Evolutionary conservation across 2,329 filamentous ascomycete genomes (phyloP).

Genomic region (Ampelomyces quisqualis): DNA sequence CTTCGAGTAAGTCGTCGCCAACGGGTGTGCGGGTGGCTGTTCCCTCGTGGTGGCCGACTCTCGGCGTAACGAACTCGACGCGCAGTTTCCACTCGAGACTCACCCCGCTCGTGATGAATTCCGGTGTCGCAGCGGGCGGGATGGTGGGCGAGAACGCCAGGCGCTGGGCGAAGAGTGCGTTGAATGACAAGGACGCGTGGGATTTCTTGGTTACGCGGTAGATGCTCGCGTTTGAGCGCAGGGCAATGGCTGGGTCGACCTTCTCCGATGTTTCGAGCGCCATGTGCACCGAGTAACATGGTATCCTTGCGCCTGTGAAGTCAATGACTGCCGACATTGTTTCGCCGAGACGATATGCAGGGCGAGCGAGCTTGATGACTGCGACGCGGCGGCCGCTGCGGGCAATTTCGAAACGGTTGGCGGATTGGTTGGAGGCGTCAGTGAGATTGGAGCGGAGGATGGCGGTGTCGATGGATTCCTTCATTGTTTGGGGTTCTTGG

Average conservation of each 20-base stretch:
- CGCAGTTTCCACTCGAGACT: conserved; percentile 84
- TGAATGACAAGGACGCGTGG: conserved; percentile 76
- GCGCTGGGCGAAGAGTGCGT: conserved; percentile 75
- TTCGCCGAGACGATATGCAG: conserved; percentile 87
- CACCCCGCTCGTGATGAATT: conserved; percentile 87
- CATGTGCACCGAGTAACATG: conserved; percentile 81
- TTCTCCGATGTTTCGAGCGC: conserved; percentile 85
- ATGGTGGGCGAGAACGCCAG: conserved; percentile 82
- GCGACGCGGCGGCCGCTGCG: conserved; percentile 89
- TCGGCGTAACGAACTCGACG: conserved; percentile 88
- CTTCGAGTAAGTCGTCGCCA: conserved; percentile 65
- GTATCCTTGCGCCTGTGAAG: conserved; percentile 73
- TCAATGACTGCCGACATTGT: conserved; percentile 81
- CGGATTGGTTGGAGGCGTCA: conserved; percentile 68
- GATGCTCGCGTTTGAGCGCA: conserved; percentile 83
- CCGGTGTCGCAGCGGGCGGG: conserved; percentile 79
- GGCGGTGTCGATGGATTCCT: conserved; percentile 86
- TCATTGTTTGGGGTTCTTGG: conserved; percentile 63
- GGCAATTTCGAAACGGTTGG: conserved; percentile 94
- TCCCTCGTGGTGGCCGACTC: conserved; percentile 45
- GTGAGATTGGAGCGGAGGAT: conserved; percentile 69
- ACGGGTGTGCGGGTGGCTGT: no score
- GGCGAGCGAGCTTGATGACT: conserved; percentile 83
- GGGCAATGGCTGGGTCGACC: conserved; percentile 74
- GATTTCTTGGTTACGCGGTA: conserved; percentile 82